Evolutionary conservation across 495 filamentous ascomycete genomes (phyloP).

Genomic region (Penicillium silybi): DNA sequence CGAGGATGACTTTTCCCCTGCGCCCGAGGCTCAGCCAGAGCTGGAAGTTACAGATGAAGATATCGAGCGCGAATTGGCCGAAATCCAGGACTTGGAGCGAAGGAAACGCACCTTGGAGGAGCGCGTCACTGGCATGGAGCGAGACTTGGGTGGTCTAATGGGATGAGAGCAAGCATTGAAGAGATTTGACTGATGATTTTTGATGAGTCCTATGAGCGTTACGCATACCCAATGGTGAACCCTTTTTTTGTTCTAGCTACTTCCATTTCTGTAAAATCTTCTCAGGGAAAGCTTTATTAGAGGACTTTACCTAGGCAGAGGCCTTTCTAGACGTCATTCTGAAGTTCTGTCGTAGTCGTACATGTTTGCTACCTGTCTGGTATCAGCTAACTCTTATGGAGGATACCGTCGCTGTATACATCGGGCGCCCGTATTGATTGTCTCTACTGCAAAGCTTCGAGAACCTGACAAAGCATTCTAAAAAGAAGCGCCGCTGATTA

Average conservation of each 20-base stretch:
- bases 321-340: not conserved
- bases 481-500: not conserved
- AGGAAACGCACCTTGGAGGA: constrained; percentile 77
- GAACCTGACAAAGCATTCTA: not conserved
- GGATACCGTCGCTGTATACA: not conserved
- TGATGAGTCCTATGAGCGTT: constrained; percentile 1
- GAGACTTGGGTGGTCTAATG: constrained; percentile 66
- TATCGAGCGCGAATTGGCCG: constrained; percentile 86
- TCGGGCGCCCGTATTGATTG: not conserved
- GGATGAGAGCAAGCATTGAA: constrained; percentile 31
- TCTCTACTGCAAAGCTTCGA: not conserved
- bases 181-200: not conserved
- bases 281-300: not conserved
- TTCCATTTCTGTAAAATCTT: not conserved
- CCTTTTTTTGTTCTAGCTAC: not conserved
- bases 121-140: constrained; percentile 74
- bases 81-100: constrained; percentile 96
- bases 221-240: not conserved
- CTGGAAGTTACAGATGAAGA: constrained; percentile 62
- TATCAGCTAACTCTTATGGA: not conserved
- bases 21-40: constrained; percentile 42
- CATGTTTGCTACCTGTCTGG: not conserved
- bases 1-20: constrained; percentile 28
- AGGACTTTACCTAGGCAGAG: not conserved
- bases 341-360: not conserved